Percentiles rank a stretch among this genome's conserved stretches.
Evolutionary conservation across 768 basidiomycete species (phyloP).

Genomic region (Leucocoprinus leucothites): DNA sequence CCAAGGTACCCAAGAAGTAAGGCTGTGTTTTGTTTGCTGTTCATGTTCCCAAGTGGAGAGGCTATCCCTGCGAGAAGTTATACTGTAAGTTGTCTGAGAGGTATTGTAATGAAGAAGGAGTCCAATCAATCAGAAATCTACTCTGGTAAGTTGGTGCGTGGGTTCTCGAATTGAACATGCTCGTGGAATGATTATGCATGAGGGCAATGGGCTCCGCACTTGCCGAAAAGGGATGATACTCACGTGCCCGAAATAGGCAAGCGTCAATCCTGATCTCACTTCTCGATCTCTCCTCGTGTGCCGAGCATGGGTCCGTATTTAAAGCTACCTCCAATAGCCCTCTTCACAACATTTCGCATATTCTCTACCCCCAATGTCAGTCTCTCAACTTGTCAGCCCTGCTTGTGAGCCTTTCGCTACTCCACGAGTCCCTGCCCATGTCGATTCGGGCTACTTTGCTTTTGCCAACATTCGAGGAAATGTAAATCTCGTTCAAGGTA

Average conservation of each 20-base stretch:
- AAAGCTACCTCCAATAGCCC: slow-evolving; percentile 41
- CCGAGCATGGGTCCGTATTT: slow-evolving; percentile 36
- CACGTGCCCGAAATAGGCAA: slow-evolving; percentile 4
- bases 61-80: too few relatives aligned
- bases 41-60: too few relatives aligned
- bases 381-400: slow-evolving; percentile 5
- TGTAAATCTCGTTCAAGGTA: slow-evolving; percentile 63
- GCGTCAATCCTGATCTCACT: slow-evolving; percentile 1
- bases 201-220: too few relatives aligned
- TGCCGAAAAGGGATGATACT: not conserved
- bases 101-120: too few relatives aligned
- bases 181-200: not conserved
- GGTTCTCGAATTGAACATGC: not conserved
- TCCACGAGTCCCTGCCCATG: slow-evolving; percentile 27
- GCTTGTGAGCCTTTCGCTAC: not conserved
- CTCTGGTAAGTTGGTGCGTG: not conserved
- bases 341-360: not conserved
- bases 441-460: slow-evolving; percentile 44
- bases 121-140: not conserved
- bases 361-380: slow-evolving; percentile 8
- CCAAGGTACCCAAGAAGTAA: too few relatives aligned
- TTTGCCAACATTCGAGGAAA: slow-evolving; percentile 55
- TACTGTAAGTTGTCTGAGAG: too few relatives aligned
- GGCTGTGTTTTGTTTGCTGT: too few relatives aligned
- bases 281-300: slow-evolving; percentile 30